A percentile compares a stretch with the other conserved stretches of the same genome.
These are phyloP conservation scores for Zygotorulaspora florentina DNA, from an alignment of 805 yeast species.

Conservation along the genomic window DNA sequence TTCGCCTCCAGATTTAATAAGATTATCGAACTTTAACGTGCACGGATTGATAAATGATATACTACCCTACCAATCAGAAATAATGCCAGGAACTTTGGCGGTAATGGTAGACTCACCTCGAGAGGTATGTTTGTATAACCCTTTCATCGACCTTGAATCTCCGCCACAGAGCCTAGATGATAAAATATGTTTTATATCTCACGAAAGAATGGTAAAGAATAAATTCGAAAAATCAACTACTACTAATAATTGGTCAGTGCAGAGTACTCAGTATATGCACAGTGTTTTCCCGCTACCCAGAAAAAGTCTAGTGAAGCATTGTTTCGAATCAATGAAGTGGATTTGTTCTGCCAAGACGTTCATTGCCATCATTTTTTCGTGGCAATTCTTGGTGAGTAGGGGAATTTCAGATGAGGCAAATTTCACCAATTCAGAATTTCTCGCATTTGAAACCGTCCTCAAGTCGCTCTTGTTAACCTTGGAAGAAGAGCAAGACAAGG, in stretches of 20 bases:
- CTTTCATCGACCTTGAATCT: constrained; percentile 28
- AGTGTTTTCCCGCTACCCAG: constrained; percentile 16
- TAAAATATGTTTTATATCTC: constrained; percentile 43
- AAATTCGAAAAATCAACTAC: constrained; percentile 53
- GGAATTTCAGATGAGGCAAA: neutral
- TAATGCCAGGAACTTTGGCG: constrained; percentile 17
- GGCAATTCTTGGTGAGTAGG: constrained; percentile 19
- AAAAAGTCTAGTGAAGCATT: constrained; percentile 9
- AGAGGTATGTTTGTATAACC: constrained; percentile 34
- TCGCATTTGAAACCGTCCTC: constrained; percentile 11
- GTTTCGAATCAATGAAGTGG: constrained; percentile 21
- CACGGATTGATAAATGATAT: constrained; percentile 9
- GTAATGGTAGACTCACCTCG: constrained; percentile 23
- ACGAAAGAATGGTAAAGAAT: constrained; percentile 34
- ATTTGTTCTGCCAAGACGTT: constrained; percentile 17
- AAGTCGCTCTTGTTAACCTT: constrained; percentile 8
- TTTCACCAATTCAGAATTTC: constrained; percentile 1
- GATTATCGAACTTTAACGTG: constrained; percentile 12
- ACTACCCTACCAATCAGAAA: constrained; percentile 7
- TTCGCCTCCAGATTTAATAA: constrained; percentile 24
- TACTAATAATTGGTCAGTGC: neutral
- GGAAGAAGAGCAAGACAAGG: neutral
- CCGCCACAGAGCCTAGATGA: constrained; percentile 39
- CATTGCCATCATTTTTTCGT: constrained; percentile 18
- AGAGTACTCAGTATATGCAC: constrained; percentile 4